Evolutionary conservation across 352 stramenopile genomes (phyloP), one percentile per base, ranked within the genome.

Genomic region (Phytopythium oedochilum): DNA sequence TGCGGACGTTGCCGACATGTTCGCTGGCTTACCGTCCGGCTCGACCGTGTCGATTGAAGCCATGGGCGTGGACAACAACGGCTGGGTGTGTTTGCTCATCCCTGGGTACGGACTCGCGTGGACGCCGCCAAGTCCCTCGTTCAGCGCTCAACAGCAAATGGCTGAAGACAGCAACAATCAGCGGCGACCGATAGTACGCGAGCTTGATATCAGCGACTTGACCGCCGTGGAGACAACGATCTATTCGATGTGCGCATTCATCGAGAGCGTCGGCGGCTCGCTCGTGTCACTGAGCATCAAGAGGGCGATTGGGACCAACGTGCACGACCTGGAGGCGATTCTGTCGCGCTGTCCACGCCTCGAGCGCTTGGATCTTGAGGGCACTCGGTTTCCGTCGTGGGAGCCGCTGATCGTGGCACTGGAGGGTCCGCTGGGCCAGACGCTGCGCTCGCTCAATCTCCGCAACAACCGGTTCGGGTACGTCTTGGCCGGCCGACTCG

Each of bases 31-130:
- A 8, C 32, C 36, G 3, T 5, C 12, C 28, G 50, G 40, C 10
- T 45, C 23, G 8, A 26, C 31, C n/a, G 20, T 42, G 4, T 15
- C 22, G 1, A 12, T 58, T 2, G 39, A 58, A 28, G 40, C 32
- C 1, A 3, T 58, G n/a, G 29, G 23, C 15, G 31, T 32, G 14
- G 9, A 32, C 34, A 9, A 55, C n/a, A 22, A 35, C 4, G 42
- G 46, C 8, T 58, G 51, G 51, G 11, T 57, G 12, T 43, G 28
- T 20, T 3, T 57, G n/a, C 11, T 57, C 6, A 10, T 57, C 12
- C 39, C 39, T 26, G 51, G 51, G n/a, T 57, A 50, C 17, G 51
- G 51, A 38, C n/a, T 39, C 14, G 51, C 18, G 26, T 57, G 51
- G 39, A 26, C 22, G 3, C 51, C 26, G 9, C 8, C 26, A 9